Evolutionary conservation across 163 green algal species (phyloP).

Genomic region (Scenedesmus sp.): DNA sequence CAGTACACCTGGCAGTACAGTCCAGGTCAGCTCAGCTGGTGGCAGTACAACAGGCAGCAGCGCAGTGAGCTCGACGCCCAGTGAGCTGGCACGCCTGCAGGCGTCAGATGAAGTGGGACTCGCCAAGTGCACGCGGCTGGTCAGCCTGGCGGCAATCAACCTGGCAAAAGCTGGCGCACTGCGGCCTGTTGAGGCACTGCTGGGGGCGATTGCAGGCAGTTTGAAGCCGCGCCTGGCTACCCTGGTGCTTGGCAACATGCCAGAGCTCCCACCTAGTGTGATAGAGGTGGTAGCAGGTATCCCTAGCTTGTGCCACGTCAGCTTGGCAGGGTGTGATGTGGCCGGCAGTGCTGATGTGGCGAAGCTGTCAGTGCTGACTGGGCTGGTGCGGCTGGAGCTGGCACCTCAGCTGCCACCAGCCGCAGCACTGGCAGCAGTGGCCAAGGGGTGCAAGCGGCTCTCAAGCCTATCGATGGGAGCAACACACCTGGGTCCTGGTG

Average conservation of each 20-base stretch:
- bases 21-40: neutral
- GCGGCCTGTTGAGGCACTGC: slow-evolving; percentile 10
- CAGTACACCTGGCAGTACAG: neutral
- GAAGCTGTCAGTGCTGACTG: slow-evolving; percentile 12
- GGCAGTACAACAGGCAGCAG: neutral
- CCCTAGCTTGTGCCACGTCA: neutral
- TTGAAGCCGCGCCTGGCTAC: neutral
- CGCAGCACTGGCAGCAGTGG: neutral
- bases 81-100: slow-evolving; percentile 25
- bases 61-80: neutral
- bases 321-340: slow-evolving; percentile 27
- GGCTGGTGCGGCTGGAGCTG: neutral
- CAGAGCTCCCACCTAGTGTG: neutral
- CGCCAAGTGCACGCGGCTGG: slow-evolving; percentile 20
- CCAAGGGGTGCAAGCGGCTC: slow-evolving; percentile 15
- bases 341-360: slow-evolving; percentile 11
- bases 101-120: slow-evolving; percentile 40
- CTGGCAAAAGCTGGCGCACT: neutral
- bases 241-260: slow-evolving; percentile 25
- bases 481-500: neutral
- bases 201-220: slow-evolving; percentile 10
- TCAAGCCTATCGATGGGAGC: neutral
- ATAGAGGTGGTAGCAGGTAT: slow-evolving; percentile 20
- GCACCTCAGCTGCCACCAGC: slow-evolving; percentile 13
- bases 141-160: slow-evolving; percentile 17